Evolutionary conservation across 148 eudicot species (phyloP).

Genomic region (Cornus suecica): DNA sequence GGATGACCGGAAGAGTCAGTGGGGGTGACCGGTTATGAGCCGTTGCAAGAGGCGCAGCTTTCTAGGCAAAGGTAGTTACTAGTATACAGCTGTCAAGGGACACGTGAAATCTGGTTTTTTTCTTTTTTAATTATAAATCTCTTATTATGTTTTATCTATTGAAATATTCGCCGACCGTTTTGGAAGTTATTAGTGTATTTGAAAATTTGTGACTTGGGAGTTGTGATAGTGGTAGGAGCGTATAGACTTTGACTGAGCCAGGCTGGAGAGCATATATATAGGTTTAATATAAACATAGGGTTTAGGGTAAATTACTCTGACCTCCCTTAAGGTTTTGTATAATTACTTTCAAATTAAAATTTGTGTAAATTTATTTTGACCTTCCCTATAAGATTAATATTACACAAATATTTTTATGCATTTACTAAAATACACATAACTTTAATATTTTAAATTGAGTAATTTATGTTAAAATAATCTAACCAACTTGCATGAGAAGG

Average conservation of each 20-base stretch:
- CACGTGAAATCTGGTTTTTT: conserved; percentile 40
- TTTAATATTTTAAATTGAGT: too few relatives aligned
- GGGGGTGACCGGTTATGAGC: conserved; percentile 34
- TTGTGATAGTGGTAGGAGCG: conserved; percentile 10
- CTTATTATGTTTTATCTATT: neutral
- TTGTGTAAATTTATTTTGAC: too few relatives aligned
- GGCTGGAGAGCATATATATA: conserved; percentile 33
- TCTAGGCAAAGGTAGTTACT: conserved; percentile 43
- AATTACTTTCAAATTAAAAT: too few relatives aligned
- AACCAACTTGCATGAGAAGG: too few relatives aligned
- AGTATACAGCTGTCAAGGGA: conserved; percentile 44
- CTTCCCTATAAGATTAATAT: too few relatives aligned
- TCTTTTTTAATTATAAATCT: neutral
- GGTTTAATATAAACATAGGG: too few relatives aligned
- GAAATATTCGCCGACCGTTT: conserved; percentile 37
- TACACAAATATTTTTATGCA: too few relatives aligned
- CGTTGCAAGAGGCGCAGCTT: conserved; percentile 29
- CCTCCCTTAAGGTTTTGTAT: too few relatives aligned
- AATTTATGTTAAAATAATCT: too few relatives aligned
- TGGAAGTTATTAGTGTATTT: conserved; percentile 25
- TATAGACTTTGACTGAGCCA: conserved; percentile 38
- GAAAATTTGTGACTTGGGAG: neutral
- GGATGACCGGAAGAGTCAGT: conserved; percentile 47
- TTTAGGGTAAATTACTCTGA: too few relatives aligned
- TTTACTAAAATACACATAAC: too few relatives aligned